These are phyloP conservation scores for Aspergillus cavernicola DNA, from an alignment of 495 filamentous ascomycete species.

Conservation along the genomic window DNA sequence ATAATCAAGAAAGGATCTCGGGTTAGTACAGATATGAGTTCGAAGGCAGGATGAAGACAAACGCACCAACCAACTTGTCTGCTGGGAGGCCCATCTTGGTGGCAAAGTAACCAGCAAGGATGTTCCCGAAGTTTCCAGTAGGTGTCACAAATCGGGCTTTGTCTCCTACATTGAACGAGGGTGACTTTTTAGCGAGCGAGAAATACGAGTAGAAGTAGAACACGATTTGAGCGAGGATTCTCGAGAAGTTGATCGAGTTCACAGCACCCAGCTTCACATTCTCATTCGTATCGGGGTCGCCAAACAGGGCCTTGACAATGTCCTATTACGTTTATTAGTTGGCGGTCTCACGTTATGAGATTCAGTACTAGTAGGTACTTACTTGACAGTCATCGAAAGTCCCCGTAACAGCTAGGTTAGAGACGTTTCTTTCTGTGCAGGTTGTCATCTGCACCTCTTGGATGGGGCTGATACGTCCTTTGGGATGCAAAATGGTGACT, in stretches of 20 bases:
- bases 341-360: background rate
- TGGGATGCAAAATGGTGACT: conserved; percentile 84
- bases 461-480: conserved; percentile 76
- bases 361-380: background rate
- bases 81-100: conserved; percentile 84
- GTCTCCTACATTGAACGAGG: conserved; percentile 42
- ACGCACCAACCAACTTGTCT: conserved; percentile 61
- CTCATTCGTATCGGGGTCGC: conserved; percentile 68
- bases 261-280: conserved; percentile 76
- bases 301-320: conserved; percentile 89
- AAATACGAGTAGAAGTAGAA: conserved; percentile 95
- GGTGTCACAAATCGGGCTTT: conserved; percentile 80
- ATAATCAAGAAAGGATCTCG: background rate
- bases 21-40: background rate
- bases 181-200: conserved; percentile 53
- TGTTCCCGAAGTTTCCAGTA: conserved; percentile 95
- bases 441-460: conserved; percentile 97
- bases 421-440: conserved; percentile 76
- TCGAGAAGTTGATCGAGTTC: conserved; percentile 86
- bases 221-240: conserved; percentile 89
- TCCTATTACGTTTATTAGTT: conserved; percentile 43
- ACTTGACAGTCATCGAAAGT: conserved; percentile 91
- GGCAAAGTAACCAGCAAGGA: conserved; percentile 90
- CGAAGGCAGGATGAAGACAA: too few species aligned
- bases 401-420: conserved; percentile 80